Evolutionary conservation across 108 stramenopile genomes (phyloP), one percentile per base, ranked within the genome.

Genomic region (Discostella stelligeroides): DNA sequence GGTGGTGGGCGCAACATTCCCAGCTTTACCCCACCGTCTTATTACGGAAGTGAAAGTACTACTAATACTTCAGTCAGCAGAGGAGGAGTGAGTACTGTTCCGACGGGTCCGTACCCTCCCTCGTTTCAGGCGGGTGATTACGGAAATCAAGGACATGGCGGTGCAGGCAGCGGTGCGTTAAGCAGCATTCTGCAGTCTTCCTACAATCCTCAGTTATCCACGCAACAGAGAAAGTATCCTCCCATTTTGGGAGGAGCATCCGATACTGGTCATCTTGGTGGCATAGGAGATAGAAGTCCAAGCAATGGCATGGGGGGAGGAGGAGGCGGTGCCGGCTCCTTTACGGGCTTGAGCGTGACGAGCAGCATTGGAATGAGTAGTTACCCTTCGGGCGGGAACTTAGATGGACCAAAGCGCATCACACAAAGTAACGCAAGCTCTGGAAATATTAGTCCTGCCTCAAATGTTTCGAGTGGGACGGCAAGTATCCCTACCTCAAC

Each of bases 171-270:
- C 4, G 68, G 68, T 28, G 68, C 68, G 15, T 38, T 77, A 17
- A 29, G 60, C 28, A 56, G 54, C 9, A 37, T 70, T 27, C 47
- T 77, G 21, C 68, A 77, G 57, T 38, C 68, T 42, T 57, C 76
- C 7, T 77, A 68, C 76, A 77, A 77, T 56, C 56, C 76, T 9
- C 56, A 56, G 14, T 30, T 46, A 38, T 47, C 67, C 27, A 43
- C 76, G 13, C 76, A 77, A 30, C 68, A 69, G 55, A 62, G 68
- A 39, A 77, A 64, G 49, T 77, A 77, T 50, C 76, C 76, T 15
- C 68, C 76, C 28, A 77, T 77, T 64, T 41, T 77, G 43, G 76
- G 76, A 12, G 76, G 76, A 11, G 62, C 76, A 15, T 68, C 73
- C 29, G 51, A 55, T 28, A 28, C 61, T 15, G 63, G 45, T 25